A percentile compares a stretch with the other conserved stretches of the same genome.
These are phyloP conservation scores for Neurospora tetraspora DNA, from an alignment of 495 filamentous ascomycete genomes.

Conservation along the genomic window DNA sequence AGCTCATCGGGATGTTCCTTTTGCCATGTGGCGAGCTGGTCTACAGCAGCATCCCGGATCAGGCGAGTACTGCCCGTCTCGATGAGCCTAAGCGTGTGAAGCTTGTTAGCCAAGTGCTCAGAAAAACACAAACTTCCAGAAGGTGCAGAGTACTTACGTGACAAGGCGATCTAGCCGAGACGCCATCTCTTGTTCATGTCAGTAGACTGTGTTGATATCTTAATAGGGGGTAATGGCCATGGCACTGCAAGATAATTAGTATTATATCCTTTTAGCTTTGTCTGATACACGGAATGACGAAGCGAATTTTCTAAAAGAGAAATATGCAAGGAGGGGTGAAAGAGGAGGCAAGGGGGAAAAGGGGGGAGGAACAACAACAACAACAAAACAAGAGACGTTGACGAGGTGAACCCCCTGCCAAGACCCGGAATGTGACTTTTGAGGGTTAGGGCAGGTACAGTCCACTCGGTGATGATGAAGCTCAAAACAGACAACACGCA, in stretches of 20 bases:
- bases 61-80: constrained; percentile 92
- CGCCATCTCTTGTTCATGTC: constrained; percentile 39
- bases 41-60: constrained; percentile 91
- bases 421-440: not conserved
- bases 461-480: not conserved
- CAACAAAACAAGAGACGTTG: not conserved
- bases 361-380: not conserved
- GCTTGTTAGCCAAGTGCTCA: constrained; percentile 14
- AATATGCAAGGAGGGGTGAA: not conserved
- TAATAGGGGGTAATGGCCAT: constrained; percentile 13
- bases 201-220: constrained; percentile 4
- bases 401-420: not conserved
- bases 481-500: not conserved
- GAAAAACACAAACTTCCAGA: too few species aligned
- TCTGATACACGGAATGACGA: not conserved
- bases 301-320: not conserved
- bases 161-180: constrained; percentile 77
- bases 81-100: constrained; percentile 53
- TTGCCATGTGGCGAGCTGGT: constrained; percentile 93
- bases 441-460: not conserved
- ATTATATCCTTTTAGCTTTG: not conserved
- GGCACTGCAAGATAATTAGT: constrained; percentile 14
- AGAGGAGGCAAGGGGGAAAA: not conserved
- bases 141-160: constrained; percentile 56
- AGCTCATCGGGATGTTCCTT: constrained; percentile 95